Conservation (phyloP, 192 early-diverging fungal genomes). For the Rhizoclosmatium globosum region DNA sequence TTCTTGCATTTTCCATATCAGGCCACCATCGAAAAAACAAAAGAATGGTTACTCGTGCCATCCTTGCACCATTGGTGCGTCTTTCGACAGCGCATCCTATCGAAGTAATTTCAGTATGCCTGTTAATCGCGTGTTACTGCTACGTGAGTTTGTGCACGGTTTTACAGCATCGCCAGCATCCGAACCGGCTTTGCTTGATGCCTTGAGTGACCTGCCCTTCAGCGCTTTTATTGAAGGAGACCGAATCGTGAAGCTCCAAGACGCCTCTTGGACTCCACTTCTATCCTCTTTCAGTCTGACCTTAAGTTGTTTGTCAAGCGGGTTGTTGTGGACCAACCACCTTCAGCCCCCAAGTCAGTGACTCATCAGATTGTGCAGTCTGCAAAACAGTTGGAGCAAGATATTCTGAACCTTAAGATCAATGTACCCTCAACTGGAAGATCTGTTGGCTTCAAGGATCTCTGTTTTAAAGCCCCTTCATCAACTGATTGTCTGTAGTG, state of each 20-base stretch:
- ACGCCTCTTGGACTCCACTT: conserved; percentile 15
- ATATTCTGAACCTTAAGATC: conserved; percentile 19
- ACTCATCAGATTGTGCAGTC: conserved; percentile 15
- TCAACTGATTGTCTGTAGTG: conserved; percentile 28
- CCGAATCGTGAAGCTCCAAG: conserved; percentile 23
- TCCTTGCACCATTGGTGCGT: conserved; percentile 53
- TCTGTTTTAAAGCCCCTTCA: conserved; percentile 20
- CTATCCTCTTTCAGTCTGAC: conserved; percentile 21
- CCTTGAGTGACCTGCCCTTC: conserved; percentile 5
- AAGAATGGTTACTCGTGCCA: background rate
- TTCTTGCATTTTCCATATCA: background rate
- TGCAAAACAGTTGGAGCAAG: conserved; percentile 8
- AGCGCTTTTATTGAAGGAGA: conserved; percentile 8
- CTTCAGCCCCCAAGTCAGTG: background rate
- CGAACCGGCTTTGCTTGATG: background rate
- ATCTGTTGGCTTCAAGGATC: background rate
- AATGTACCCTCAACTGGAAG: background rate
- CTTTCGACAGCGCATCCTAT: conserved; percentile 67
- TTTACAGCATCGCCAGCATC: conserved; percentile 40
- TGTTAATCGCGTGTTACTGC: conserved; percentile 76
- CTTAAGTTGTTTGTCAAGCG: conserved; percentile 22
- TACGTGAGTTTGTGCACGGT: conserved; percentile 80
- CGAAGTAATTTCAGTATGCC: conserved; percentile 76
- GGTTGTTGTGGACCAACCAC: conserved; percentile 18
- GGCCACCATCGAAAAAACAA: background rate